Percentiles rank a stretch among this genome's conserved stretches.
Evolutionary conservation across 345 rosid genomes (phyloP).

Genomic region (Gossypium sturtianum): DNA sequence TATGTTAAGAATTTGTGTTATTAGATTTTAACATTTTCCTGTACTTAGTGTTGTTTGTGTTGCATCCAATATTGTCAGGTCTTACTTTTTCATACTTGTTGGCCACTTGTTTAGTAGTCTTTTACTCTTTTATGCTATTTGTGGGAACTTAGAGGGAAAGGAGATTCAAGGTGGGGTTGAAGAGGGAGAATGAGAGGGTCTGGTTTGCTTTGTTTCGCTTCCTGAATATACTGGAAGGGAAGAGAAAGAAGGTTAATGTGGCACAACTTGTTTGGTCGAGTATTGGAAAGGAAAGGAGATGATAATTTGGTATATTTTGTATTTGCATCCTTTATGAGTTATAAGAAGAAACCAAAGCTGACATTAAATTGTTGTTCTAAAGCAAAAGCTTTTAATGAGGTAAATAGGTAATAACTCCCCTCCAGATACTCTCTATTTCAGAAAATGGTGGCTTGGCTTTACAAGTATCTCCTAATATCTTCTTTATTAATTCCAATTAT

Average conservation of each 20-base stretch:
- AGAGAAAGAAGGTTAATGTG: neutral
- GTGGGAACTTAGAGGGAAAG: neutral
- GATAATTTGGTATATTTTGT: neutral
- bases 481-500: neutral
- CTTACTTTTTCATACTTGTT: neutral
- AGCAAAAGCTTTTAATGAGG: neutral
- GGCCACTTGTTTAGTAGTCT: neutral
- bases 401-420: neutral
- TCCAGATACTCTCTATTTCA: neutral
- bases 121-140: neutral
- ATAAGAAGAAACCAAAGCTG: neutral
- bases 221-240: neutral
- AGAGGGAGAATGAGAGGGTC: neutral
- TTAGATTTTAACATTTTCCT: neutral
- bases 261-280: neutral
- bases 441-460: neutral
- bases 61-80: no score
- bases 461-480: neutral
- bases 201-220: neutral
- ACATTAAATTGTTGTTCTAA: neutral
- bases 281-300: neutral
- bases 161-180: neutral
- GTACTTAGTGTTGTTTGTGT: no score
- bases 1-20: neutral
- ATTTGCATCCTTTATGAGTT: neutral